A percentile compares a stretch with the other conserved stretches of the same genome.
phyloP scores from a whole-genome alignment of 768 basidiomycete genomes.

The Cystofilobasidium capitatum region DNA sequence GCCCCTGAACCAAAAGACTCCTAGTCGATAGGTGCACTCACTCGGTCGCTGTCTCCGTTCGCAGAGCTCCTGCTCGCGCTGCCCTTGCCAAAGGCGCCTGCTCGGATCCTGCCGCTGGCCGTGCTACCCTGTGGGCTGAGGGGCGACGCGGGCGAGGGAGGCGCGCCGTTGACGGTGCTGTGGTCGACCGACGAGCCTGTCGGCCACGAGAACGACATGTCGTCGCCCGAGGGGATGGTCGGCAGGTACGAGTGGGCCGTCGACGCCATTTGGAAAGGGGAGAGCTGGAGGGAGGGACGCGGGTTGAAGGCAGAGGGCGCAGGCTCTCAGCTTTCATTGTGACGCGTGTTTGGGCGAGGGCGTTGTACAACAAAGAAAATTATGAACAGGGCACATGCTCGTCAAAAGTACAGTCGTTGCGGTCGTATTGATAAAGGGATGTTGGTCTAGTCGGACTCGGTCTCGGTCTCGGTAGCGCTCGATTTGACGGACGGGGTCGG shows the following conservation, averaged over 20 bases:
- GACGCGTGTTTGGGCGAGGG: no score
- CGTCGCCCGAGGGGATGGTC: constrained; percentile 12
- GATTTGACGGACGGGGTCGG: no score
- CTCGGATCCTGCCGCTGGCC: constrained; percentile 10
- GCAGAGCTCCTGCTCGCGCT: background rate
- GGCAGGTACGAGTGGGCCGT: constrained; percentile 2
- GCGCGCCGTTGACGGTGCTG: background rate
- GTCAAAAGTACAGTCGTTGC: no score
- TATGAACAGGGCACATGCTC: no score
- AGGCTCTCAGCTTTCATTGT: no score
- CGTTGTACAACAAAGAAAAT: no score
- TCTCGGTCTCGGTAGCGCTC: no score
- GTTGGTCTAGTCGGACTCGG: no score
- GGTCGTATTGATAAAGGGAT: no score
- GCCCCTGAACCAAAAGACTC: background rate
- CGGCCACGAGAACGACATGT: background rate
- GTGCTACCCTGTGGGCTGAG: background rate
- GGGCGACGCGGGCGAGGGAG: background rate
- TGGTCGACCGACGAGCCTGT: background rate
- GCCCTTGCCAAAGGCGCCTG: constrained; percentile 11
- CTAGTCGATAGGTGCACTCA: background rate
- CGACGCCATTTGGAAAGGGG: no score
- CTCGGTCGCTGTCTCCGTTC: background rate
- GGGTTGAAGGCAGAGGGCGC: no score
- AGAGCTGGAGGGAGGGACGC: no score